A percentile compares a stretch with the other conserved stretches of the same genome.
Conservation (phyloP, 2,329 filamentous ascomycete genomes). For the Alternaria solani region DNA sequence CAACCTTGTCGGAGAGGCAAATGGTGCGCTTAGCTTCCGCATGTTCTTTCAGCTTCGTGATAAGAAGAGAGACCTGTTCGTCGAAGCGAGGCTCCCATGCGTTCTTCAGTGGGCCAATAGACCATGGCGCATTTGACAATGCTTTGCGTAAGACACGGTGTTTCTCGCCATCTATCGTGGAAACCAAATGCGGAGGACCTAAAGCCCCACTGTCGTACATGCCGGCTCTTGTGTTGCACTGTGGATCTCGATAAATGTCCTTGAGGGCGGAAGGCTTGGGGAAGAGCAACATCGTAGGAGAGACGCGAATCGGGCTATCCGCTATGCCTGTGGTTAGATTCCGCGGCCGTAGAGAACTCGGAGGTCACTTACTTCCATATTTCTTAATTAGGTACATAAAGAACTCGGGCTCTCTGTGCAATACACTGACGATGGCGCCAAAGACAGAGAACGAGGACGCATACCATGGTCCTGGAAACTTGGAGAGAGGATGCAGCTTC, state of each 20-base stretch:
- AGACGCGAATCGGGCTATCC: conserved; percentile 50
- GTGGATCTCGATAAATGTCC: conserved; percentile 53
- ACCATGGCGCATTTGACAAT: conserved; percentile 49
- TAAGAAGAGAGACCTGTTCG: conserved; percentile 46
- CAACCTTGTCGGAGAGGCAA: conserved; percentile 50
- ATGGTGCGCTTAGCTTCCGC: conserved; percentile 32
- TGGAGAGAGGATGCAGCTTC: conserved; percentile 54
- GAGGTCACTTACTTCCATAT: conserved; percentile 39
- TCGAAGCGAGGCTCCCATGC: conserved; percentile 52
- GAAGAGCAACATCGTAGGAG: conserved; percentile 51
- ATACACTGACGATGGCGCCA: conserved; percentile 37
- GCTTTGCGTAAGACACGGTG: conserved; percentile 50
- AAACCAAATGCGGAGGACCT: conserved; percentile 49
- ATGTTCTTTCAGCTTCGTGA: conserved; percentile 43
- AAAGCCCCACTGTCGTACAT: conserved; percentile 50
- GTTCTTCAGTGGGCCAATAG: conserved; percentile 51
- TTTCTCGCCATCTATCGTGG: conserved; percentile 43
- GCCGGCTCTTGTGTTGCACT: conserved; percentile 47
- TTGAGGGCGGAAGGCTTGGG: conserved; percentile 47
- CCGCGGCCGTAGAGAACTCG: neutral
- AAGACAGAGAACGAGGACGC: conserved; percentile 47
- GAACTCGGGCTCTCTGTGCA: conserved; percentile 39
- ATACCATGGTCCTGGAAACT: conserved; percentile 55
- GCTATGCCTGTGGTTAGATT: conserved; percentile 21
- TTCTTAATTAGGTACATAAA: conserved; percentile 38